Evolutionary conservation across 208 protist genomes (phyloP), one percentile per base, ranked within the genome.

Genomic region (Acanthamoeba quina): DNA sequence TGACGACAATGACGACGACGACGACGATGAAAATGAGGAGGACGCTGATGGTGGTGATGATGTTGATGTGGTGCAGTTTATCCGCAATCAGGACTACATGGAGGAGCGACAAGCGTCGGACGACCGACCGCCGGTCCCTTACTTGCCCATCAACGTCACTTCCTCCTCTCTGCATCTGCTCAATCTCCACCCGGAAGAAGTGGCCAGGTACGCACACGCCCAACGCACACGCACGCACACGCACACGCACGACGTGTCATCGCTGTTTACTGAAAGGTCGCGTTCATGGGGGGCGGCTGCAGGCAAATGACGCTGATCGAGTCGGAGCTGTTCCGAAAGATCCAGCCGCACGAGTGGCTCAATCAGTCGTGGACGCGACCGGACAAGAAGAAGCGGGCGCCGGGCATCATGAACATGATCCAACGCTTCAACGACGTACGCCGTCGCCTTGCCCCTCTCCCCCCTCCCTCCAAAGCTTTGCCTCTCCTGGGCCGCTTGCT

Each of bases 281-380:
- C n/a, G n/a, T n/a, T n/a, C n/a, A n/a, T n/a, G n/a, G n/a, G n/a
- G n/a, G n/a, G 26, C 66, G 17, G 3, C 62, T 6, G 21, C 70
- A 72, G 96, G 47, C 96, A 97, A 68, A 49, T 97, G 10, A 95
- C 95, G 21, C 52, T 97, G 4, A 93, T 96, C 37, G 96, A 97
- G 54, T 86, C 62, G 0, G 78, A 94, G 17, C 19, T 96, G 2
- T 97, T 89, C 31, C 56, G 80, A 31, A 94, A 92, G 15, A 97
- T 97, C 49, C 44, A 96, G 34, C 60, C 94, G 5, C 94, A 91
- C 44, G 96, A 97, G 19, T 96, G 68, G 24, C 54, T 96, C 24
- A 64, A 88, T 11, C 62, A 94, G n/a, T 60, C 82, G 9, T 97
- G 96, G 96, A 96, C 95, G 7, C 94, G 93, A 41, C 10, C n/a